Percentiles rank a stretch among this genome's conserved stretches.
Conservation (phyloP, 140 eudicot species). For the Flaveria floridana region DNA sequence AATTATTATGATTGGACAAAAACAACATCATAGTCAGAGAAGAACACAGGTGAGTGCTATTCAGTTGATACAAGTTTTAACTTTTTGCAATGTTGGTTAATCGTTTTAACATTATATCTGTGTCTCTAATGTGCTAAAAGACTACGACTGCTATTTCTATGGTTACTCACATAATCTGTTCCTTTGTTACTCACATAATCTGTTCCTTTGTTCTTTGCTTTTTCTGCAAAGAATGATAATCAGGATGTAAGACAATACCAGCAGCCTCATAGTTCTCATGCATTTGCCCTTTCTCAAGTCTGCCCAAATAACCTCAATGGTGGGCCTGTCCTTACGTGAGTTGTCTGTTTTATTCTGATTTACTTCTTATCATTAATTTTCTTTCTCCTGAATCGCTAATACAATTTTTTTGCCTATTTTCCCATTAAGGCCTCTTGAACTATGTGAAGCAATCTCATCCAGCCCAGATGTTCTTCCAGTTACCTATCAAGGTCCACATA, state of each 20-base stretch:
- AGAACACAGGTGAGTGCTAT: constrained; percentile 55
- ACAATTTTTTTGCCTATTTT: constrained; percentile 15
- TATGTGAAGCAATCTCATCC: constrained; percentile 56
- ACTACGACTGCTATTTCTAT: neutral
- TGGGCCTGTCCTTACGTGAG: constrained; percentile 82
- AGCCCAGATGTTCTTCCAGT: constrained; percentile 59
- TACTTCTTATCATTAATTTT: neutral
- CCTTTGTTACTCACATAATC: constrained; percentile 20
- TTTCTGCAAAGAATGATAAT: constrained; percentile 50
- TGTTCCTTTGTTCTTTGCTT: constrained; percentile 26
- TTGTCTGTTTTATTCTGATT: constrained; percentile 18
- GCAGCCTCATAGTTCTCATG: constrained; percentile 78
- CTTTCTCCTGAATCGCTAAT: neutral
- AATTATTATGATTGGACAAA: constrained; percentile 62
- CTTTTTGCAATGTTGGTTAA: neutral
- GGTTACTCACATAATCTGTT: constrained; percentile 22
- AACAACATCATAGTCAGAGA: constrained; percentile 52
- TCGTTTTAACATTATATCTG: neutral
- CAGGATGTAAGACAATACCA: constrained; percentile 73
- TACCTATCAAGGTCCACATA: constrained; percentile 70
- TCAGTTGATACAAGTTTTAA: neutral
- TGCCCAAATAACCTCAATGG: constrained; percentile 82
- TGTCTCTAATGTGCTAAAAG: neutral
- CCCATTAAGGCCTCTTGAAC: constrained; percentile 76
- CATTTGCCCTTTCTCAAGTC: constrained; percentile 80